Evolutionary conservation across 352 stramenopile species (phyloP).

Genomic region (Halophytophthora polymorphica): DNA sequence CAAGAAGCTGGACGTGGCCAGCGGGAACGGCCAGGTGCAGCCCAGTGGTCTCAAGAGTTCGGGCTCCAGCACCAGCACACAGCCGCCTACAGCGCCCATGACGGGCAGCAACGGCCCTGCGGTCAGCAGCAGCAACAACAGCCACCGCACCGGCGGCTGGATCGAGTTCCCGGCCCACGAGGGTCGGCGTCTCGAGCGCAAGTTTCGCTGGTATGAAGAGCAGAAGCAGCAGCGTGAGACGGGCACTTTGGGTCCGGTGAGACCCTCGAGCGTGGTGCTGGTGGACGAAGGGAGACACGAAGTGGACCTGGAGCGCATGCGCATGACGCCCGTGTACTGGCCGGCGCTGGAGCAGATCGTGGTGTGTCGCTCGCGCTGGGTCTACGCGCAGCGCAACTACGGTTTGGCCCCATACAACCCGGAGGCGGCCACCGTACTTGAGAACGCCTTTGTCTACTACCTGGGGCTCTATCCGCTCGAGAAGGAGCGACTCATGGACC

Average conservation of each 20-base stretch:
- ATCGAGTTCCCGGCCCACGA: slow-evolving; percentile 79
- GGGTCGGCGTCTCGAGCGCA: slow-evolving; percentile 62
- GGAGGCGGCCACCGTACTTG: slow-evolving; percentile 40
- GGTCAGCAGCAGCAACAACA: slow-evolving; percentile 21
- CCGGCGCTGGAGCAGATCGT: slow-evolving; percentile 57
- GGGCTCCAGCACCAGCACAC: slow-evolving; percentile 1
- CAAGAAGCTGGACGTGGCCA: slow-evolving; percentile 51
- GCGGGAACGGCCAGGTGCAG: slow-evolving; percentile 28
- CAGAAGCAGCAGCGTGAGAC: slow-evolving; percentile 31
- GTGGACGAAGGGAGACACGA: slow-evolving; percentile 83
- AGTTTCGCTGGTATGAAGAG: slow-evolving; percentile 62
- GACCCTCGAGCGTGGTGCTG: slow-evolving; percentile 54
- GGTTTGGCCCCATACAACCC: slow-evolving; percentile 74
- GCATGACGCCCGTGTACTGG: slow-evolving; percentile 84
- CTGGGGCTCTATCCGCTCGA: slow-evolving; percentile 64
- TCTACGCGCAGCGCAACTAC: slow-evolving; percentile 82
- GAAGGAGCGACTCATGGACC: slow-evolving; percentile 47
- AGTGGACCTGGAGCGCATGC: slow-evolving; percentile 73
- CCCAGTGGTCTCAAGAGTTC: slow-evolving; percentile 30
- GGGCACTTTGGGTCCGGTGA: slow-evolving; percentile 21
- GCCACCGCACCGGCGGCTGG: slow-evolving; percentile 32
- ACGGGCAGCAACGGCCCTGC: slow-evolving; percentile 2
- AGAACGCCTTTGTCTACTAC: slow-evolving; percentile 75
- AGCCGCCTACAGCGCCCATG: not conserved
- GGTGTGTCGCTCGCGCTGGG: slow-evolving; percentile 71